Evolutionary conservation across 192 early-diverging fungal genomes (phyloP).

Genomic region (Physocladia obscura): DNA sequence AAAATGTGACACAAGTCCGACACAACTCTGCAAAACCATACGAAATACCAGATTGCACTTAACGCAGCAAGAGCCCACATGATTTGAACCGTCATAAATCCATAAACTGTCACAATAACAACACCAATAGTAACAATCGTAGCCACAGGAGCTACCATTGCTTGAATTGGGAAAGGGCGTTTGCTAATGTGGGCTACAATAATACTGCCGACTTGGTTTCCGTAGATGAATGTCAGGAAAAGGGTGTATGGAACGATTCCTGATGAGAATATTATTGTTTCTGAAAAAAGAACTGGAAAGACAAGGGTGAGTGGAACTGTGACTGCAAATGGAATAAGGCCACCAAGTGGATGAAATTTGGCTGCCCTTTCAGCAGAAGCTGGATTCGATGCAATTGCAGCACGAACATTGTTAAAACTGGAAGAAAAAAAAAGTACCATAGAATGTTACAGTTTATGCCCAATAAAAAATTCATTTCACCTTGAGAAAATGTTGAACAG

Average conservation of each 20-base stretch:
- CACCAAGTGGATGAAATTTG: slow-evolving; percentile 48
- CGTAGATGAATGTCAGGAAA: slow-evolving; percentile 74
- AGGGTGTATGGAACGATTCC: slow-evolving; percentile 65
- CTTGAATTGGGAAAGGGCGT: slow-evolving; percentile 74
- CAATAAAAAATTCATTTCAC: slow-evolving; percentile 42
- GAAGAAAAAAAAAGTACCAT: neutral
- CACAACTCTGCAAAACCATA: slow-evolving; percentile 36
- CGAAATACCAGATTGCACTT: slow-evolving; percentile 26
- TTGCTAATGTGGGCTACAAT: slow-evolving; percentile 83
- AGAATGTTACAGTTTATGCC: too few species aligned
- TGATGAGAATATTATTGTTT: neutral
- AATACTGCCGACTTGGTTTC: slow-evolving; percentile 78
- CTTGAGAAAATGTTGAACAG: slow-evolving; percentile 54
- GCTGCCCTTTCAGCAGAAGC: slow-evolving; percentile 55
- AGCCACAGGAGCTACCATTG: slow-evolving; percentile 44
- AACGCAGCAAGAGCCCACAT: slow-evolving; percentile 23
- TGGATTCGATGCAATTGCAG: slow-evolving; percentile 52
- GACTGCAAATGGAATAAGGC: slow-evolving; percentile 66
- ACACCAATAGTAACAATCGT: too few species aligned
- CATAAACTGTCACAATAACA: neutral
- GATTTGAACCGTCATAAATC: neutral
- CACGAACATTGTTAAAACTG: neutral
- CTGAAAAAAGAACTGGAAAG: slow-evolving; percentile 56
- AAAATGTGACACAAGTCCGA: slow-evolving; percentile 46
- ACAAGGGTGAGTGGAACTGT: slow-evolving; percentile 49